Base-by-base conservation (phyloP, 768 basidiomycete species). In the Coprinopsis strossmayeri region DNA sequence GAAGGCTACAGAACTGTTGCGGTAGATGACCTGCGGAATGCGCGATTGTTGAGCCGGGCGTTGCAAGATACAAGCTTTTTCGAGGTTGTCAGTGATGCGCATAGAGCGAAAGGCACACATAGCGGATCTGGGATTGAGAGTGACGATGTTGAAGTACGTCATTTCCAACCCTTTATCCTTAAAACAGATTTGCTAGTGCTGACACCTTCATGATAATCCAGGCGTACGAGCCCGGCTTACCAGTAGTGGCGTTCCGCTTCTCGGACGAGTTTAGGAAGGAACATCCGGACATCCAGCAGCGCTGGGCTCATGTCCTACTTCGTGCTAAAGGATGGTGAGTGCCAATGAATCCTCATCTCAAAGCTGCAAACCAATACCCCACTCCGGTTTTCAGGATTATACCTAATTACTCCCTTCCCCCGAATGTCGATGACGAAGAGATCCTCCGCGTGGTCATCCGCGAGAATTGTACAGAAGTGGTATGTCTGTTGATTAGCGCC, bases 191-290 rank as follows among this genome's bases (percentile, higher is more conserved):
- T n/a, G n/a, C n/a, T n/a, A n/a, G n/a, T n/a, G n/a, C n/a, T n/a
- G n/a, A n/a, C n/a, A n/a, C n/a, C n/a, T n/a, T n/a, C n/a, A n/a
- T n/a, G n/a, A n/a, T n/a, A n/a, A n/a, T n/a, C n/a, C 47, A 74
- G 74, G 67, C 55, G 12, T 87, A 84, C 58, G 62, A 69, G 11
- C 72, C 78, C 1, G 80, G 80, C 0, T 64, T 87, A 7, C 84
- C 84, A 5, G 82, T 86, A 2, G 81, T 84, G 4, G 67, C 79
- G 0, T 87, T 85, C 74, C 70, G 73, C 45, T 74, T 86, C 63
- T 74, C 74, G 0, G 78, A 84, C 53, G 63, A 69, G 17, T 78
- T 84, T 66, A 68, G 74, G 59, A 49, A 72, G 54, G 56, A 78
- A 30, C 64, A 82, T 53, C 82, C 82, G 1, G 70, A 76, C 20